Conservation (phyloP, 352 stramenopile genomes). For the Globisporangium abappressorium region DNA sequence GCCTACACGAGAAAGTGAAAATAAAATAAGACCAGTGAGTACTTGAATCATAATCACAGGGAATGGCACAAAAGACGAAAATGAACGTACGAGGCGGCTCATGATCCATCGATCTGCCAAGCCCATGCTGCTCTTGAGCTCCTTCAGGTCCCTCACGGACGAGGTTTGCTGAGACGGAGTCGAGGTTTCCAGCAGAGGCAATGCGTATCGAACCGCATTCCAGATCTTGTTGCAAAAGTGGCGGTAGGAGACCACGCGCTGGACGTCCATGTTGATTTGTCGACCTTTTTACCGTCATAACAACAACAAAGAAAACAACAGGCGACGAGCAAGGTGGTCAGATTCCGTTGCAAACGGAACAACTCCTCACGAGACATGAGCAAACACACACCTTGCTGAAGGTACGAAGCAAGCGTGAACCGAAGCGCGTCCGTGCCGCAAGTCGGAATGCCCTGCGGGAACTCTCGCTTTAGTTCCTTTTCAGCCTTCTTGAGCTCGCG, state of each 20-base stretch:
- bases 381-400: slow-evolving; percentile 61
- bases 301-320: not conserved
- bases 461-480: slow-evolving; percentile 95
- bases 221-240: slow-evolving; percentile 91
- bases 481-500: slow-evolving; percentile 96
- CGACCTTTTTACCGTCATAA: slow-evolving; percentile 30
- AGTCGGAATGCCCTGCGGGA: slow-evolving; percentile 97
- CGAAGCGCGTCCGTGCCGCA: slow-evolving; percentile 98
- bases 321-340: not conserved
- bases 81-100: slow-evolving; percentile 60
- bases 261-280: slow-evolving; percentile 88
- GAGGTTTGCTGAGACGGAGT: not conserved
- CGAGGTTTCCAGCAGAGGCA: slow-evolving; percentile 49
- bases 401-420: slow-evolving; percentile 96
- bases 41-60: not conserved
- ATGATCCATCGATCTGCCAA: slow-evolving; percentile 83
- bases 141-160: slow-evolving; percentile 21
- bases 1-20: slow-evolving; percentile 27
- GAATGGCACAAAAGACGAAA: not conserved
- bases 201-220: slow-evolving; percentile 79
- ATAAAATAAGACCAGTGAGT: not conserved
- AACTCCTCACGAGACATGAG: not conserved
- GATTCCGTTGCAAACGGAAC: too few relatives aligned
- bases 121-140: slow-evolving; percentile 41
- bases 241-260: slow-evolving; percentile 78